These are phyloP conservation scores for Buddleja alternifolia DNA, from an alignment of 257 asterid genomes.

Conservation along the genomic window DNA sequence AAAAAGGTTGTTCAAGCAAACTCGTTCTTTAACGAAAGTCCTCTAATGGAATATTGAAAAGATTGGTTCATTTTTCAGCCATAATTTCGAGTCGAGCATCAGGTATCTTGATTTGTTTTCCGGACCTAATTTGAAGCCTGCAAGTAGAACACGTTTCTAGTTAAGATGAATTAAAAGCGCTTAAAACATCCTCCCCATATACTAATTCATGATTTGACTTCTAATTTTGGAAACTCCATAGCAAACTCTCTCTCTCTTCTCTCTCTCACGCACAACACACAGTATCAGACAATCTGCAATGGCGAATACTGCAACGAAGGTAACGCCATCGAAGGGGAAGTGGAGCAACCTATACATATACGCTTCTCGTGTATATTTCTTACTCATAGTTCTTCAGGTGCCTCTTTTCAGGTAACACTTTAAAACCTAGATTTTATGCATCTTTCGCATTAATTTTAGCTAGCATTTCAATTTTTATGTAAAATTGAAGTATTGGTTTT, in stretches of 20 bases:
- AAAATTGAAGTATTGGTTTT: neutral
- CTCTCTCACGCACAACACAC: neutral
- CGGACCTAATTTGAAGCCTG: too few species aligned
- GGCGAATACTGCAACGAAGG: conserved; percentile 33
- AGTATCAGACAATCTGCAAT: conserved; percentile 32
- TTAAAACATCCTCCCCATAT: neutral
- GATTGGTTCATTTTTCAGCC: too few species aligned
- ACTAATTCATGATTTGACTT: conserved; percentile 10
- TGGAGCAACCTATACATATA: conserved; percentile 72
- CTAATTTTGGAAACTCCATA: neutral
- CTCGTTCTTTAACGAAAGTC: too few species aligned
- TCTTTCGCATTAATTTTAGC: conserved; percentile 6
- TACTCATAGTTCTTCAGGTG: conserved; percentile 75
- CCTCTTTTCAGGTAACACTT: conserved; percentile 88
- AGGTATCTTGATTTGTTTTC: too few species aligned
- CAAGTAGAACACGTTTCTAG: neutral
- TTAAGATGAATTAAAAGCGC: neutral
- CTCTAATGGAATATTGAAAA: too few species aligned
- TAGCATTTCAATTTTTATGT: neutral
- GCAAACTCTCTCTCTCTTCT: neutral
- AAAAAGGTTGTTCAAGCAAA: too few species aligned
- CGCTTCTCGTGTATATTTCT: conserved; percentile 64
- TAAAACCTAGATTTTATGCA: neutral
- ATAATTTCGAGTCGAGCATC: too few species aligned
- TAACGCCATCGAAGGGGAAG: conserved; percentile 44